Evolutionary conservation across 1,284 basidiomycete species (phyloP).

Genomic region (Boletus sp.): DNA sequence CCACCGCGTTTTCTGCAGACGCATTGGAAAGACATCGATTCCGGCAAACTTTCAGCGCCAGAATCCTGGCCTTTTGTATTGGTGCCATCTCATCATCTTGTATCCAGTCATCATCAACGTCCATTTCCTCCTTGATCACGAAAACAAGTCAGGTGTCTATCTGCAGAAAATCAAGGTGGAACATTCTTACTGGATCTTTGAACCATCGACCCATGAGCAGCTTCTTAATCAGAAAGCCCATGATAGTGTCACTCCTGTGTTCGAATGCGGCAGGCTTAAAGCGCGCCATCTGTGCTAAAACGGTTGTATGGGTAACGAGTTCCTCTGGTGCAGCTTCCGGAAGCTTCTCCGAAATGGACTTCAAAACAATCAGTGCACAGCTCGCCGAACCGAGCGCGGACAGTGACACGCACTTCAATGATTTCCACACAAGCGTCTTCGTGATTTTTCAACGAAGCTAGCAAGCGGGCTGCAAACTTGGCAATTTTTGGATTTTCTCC

Average conservation of each 20-base stretch:
- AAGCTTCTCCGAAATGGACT: conserved; percentile 62
- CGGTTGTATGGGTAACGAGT: conserved; percentile 66
- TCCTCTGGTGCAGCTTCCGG: conserved; percentile 46
- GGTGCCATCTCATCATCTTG: conserved; percentile 58
- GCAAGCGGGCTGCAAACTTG: conserved; percentile 83
- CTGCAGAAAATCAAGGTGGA: background rate
- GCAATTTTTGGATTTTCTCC: conserved; percentile 67
- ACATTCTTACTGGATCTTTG: conserved; percentile 44
- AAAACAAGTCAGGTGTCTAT: conserved; percentile 4
- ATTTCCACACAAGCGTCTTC: conserved; percentile 51
- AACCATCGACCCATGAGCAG: conserved; percentile 59
- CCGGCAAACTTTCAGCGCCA: conserved; percentile 74
- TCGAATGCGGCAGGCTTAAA: conserved; percentile 74
- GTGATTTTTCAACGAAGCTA: conserved; percentile 58
- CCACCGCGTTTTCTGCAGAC: conserved; percentile 52
- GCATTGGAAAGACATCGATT: conserved; percentile 75
- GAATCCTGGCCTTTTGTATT: conserved; percentile 63
- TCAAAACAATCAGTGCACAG: conserved; percentile 9
- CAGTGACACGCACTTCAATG: conserved; percentile 54
- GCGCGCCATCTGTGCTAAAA: conserved; percentile 73
- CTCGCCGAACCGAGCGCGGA: background rate
- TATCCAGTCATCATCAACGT: conserved; percentile 72
- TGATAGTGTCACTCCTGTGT: conserved; percentile 68
- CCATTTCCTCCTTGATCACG: conserved; percentile 40
- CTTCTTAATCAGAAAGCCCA: conserved; percentile 68